Base-by-base conservation (phyloP, 805 yeast genomes). In the Kodamaea laetipori region DNA sequence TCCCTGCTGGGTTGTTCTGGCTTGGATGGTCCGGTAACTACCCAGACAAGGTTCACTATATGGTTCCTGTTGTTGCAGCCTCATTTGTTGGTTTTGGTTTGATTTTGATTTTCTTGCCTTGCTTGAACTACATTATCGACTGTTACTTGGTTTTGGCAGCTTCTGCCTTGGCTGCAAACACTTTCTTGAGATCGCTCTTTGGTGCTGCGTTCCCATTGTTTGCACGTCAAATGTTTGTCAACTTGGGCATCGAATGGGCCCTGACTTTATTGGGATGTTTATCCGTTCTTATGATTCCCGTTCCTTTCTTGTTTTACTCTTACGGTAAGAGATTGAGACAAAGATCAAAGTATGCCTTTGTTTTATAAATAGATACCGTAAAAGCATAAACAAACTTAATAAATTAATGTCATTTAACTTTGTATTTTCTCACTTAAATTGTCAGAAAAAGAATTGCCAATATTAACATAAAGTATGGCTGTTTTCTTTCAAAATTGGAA, bases 21-120 rank as follows among this genome's bases (percentile, higher is more conserved):
- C 73, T 90, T 61, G 79, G 86, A 45, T 90, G 96, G 96, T 71
- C 92, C 7, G 96, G 96, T 58, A 76, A 79, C 50, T 90, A 82
- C 63, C 82, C 78, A 38, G 63, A 82, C 26, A 64, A 64, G n/a
- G 78, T 87, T 28, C 96, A 84, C 58, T 90, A 92, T 92, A 82
- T 81, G 35, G 84, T 81, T 5, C 72, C 81, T n/a, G 68, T 69
- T 6, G 52, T 76, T 15, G 73, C 78, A 42, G 79, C 80, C 3
- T 57, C 67, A 1, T 55, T 57, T 36, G 49, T 62, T 41, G 73
- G 72, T 16, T 50, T 54, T 48, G 84, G 84, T 7, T 71, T 80
- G 49, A 62, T 81, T 41, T 66, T 74, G 36, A 74, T 79, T 38
- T 82, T 82, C 69, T 78, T 78, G 50, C 80, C 84, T 6, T 73